Percentiles rank a stretch among this genome's conserved stretches.
Conservation (phyloP, 2,329 filamentous ascomycete species). For the Tothia fuscella region DNA sequence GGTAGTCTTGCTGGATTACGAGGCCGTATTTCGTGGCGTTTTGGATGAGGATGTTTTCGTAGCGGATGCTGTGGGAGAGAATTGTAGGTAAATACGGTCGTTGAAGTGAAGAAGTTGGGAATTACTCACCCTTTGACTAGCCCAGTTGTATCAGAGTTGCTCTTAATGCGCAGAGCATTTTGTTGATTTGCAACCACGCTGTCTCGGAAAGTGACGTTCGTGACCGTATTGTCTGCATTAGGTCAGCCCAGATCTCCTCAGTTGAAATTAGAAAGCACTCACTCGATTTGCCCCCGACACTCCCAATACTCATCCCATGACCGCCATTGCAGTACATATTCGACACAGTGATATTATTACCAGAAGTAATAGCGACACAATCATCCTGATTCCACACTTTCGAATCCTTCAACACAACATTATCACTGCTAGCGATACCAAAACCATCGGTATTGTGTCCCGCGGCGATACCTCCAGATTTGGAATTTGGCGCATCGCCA, state of each 20-base stretch:
- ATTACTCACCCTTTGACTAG: conserved; percentile 31
- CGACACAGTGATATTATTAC: conserved; percentile 27
- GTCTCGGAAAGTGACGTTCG: conserved; percentile 34
- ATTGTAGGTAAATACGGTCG: no score
- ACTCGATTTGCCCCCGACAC: conserved; percentile 44
- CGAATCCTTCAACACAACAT: conserved; percentile 39
- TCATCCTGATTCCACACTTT: conserved; percentile 48
- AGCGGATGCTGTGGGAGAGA: no score
- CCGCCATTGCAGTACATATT: conserved; percentile 39
- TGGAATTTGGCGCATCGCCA: conserved; percentile 32
- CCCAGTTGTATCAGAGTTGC: conserved; percentile 39
- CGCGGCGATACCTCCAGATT: conserved; percentile 22
- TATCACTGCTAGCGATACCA: conserved; percentile 38
- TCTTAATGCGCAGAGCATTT: conserved; percentile 49
- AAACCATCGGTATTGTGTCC: conserved; percentile 45
- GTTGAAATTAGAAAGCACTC: no score
- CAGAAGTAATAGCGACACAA: conserved; percentile 47
- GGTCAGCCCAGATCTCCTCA: conserved; percentile 37
- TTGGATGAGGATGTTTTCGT: conserved; percentile 34
- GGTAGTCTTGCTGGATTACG: conserved; percentile 41
- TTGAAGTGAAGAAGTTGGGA: conserved; percentile 44
- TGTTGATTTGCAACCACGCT: conserved; percentile 32
- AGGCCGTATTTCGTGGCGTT: conserved; percentile 39
- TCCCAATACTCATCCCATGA: conserved; percentile 47
- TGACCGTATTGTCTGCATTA: conserved; percentile 32